Evolutionary conservation across 2,329 filamentous ascomycete genomes (phyloP).

Genomic region (Penicillium polonicum): DNA sequence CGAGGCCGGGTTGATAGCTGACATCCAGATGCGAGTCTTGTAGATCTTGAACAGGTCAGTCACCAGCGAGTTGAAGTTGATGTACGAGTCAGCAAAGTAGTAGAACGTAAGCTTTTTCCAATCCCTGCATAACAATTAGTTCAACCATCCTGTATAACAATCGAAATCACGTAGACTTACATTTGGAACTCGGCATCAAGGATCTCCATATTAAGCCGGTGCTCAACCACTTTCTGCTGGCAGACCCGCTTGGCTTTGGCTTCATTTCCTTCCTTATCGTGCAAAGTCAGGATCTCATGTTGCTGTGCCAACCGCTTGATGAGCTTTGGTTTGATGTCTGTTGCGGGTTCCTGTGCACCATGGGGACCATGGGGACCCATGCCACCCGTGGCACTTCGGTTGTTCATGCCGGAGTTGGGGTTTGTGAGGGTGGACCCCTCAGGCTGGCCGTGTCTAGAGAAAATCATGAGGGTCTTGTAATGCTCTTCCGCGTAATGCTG

Average conservation of each 20-base stretch:
- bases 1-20: constrained; percentile 94
- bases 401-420: constrained; percentile 57
- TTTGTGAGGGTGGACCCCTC: constrained; percentile 44
- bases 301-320: constrained; percentile 92
- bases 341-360: constrained; percentile 68
- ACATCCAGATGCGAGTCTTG: constrained; percentile 99
- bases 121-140: constrained; percentile 62
- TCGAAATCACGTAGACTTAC: constrained; percentile 56
- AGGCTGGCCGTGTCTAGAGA: constrained; percentile 70
- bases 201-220: constrained; percentile 96
- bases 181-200: constrained; percentile 98
- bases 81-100: constrained; percentile 96
- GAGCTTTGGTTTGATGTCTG: constrained; percentile 89
- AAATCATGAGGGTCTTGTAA: constrained; percentile 99
- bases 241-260: constrained; percentile 96
- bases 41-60: constrained; percentile 99
- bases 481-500: constrained; percentile 92
- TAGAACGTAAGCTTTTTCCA: constrained; percentile 99
- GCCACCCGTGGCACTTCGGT: constrained; percentile 70
- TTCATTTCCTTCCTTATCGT: constrained; percentile 96
- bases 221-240: constrained; percentile 93
- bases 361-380: constrained; percentile 75
- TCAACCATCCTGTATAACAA: background rate
- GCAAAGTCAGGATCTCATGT: constrained; percentile 83
- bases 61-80: constrained; percentile 98